Conservation (phyloP, 2,329 filamentous ascomycete genomes). For the Sclerotinia sclerotiorum region DNA sequence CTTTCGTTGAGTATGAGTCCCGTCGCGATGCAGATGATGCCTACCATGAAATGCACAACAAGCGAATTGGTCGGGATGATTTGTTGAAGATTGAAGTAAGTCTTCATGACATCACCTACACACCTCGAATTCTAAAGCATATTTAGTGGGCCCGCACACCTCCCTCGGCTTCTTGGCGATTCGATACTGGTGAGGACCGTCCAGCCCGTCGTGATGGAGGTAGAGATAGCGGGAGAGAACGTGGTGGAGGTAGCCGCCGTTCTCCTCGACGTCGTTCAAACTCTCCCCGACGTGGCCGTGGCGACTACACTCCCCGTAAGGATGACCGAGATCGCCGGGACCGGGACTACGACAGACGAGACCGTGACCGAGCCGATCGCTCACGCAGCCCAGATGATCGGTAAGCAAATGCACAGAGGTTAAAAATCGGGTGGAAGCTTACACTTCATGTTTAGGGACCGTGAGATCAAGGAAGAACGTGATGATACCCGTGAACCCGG, state of each 20-base stretch:
- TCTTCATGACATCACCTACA: constrained; percentile 18
- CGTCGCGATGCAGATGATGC: constrained; percentile 97
- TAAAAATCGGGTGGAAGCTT: background rate
- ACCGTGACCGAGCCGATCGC: constrained; percentile 58
- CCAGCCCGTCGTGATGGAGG: constrained; percentile 50
- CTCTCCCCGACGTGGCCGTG: constrained; percentile 71
- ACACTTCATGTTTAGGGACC: constrained; percentile 41
- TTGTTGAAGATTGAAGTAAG: constrained; percentile 94
- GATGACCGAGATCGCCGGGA: constrained; percentile 82
- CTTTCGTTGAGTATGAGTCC: constrained; percentile 98
- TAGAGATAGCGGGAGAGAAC: constrained; percentile 27
- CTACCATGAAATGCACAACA: constrained; percentile 99
- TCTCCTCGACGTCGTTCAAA: constrained; percentile 71
- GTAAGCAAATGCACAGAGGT: constrained; percentile 42
- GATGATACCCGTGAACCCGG: constrained; percentile 75
- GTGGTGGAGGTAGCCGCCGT: constrained; percentile 46
- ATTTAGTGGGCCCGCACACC: constrained; percentile 93
- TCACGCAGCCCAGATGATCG: constrained; percentile 68
- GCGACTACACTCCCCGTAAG: constrained; percentile 82
- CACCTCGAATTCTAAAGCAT: constrained; percentile 17
- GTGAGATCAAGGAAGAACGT: constrained; percentile 56
- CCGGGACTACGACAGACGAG: constrained; percentile 70
- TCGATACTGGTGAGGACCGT: constrained; percentile 84
- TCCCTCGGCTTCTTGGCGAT: constrained; percentile 96
- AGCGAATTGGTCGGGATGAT: constrained; percentile 88